Evolutionary conservation across 768 basidiomycete genomes (phyloP), one percentile per base, ranked within the genome.

Genomic region (Boletus huronensis): DNA sequence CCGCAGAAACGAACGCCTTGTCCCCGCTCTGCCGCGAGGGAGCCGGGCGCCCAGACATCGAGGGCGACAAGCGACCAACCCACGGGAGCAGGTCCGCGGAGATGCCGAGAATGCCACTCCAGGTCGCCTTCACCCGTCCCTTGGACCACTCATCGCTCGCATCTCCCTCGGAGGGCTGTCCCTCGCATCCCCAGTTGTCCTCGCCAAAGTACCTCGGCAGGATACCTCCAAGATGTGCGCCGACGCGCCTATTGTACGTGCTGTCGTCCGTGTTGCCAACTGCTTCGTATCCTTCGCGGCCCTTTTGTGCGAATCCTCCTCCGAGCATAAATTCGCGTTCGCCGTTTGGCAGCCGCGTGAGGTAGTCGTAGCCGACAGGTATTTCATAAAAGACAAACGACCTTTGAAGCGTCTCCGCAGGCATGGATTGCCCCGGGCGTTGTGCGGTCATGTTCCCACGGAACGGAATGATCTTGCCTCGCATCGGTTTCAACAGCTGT

Each of bases 391-490:
- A 82, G 29, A 83, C 70, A 65, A 82, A 87, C 9, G 83, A 80
- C 31, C 84, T 77, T 25, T 51, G 59, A 52, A 49, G 79, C 76
- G 46, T 69, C 54, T 78, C 76, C 69, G 25, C 32, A 14, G 62
- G 48, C 1, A 64, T 29, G 17, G 60, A 67, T 63, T 62, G 41
- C 35, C 83, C 81, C 0, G 82, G 81, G 36, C 77, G 74, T 61
- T 88, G 88, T 1, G 84, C 78, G n/a, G 80, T 80, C 85, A 88
- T 82, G 60, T 75, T 72, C 6, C 77, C 82, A 32, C 84, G 76
- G 39, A 80, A 64, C 9, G 88, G 87, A 17, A 87, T 64, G 54
- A 89, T 80, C 64, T 82, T 87, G 48, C 74, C 74, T 19, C 82
- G 79, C 73, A 89, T 74, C 0, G 79, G 78, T 13, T 77, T 74